Base-by-base conservation (phyloP, 371 early-diverging fungal species). In the Dinochytrium kinnereticum region DNA sequence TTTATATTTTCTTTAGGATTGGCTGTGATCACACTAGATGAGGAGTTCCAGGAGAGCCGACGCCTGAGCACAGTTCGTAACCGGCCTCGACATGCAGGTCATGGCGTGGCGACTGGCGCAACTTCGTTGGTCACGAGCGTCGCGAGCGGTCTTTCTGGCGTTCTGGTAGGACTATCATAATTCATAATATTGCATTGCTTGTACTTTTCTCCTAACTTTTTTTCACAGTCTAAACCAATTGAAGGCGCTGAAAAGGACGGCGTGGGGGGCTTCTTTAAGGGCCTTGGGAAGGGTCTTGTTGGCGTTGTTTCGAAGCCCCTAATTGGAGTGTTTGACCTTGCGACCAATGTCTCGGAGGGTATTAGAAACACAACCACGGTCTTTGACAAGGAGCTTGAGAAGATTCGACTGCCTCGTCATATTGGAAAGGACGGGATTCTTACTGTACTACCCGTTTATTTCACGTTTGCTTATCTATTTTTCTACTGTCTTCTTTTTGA, bases 331-430 rank as follows among this genome's bases (percentile, higher is more conserved):
- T 90, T 96, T 77, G 98, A 98, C 74, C 84, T 97, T 34, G 94
- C 96, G 0, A 93, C 92, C 21, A 94, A 93, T 79, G 93, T 98
- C 0, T 90, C 95, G 19, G 95, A 95, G 82, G 97, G 98, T 51
- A 97, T 99, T 76, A 91, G 93, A 19, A 97, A 98, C 83, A 97
- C 98, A 10, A 96, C 99, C 0, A 95, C 94, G 0, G 94, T 95
- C 24, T 95, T 96, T 84, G 95, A 95, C 71, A 88, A 86, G 66
- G 94, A 93, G 55, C 77, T 91, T 30, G 90, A 89, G 50, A 90
- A 96, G 51, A 91, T 92, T 68, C 89, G 99, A 24, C 80, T 94
- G 59, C 98, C 99, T 0, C 91, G 99, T 7, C 90, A 87, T 73
- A 90, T 97, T 30, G 93, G 91, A 40, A 89, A 89, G 70, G 95